A percentile compares a stretch with the other conserved stretches of the same genome.
Evolutionary conservation across 2,329 filamentous ascomycete species (phyloP).

Genomic region (Sporothrix sp.): DNA sequence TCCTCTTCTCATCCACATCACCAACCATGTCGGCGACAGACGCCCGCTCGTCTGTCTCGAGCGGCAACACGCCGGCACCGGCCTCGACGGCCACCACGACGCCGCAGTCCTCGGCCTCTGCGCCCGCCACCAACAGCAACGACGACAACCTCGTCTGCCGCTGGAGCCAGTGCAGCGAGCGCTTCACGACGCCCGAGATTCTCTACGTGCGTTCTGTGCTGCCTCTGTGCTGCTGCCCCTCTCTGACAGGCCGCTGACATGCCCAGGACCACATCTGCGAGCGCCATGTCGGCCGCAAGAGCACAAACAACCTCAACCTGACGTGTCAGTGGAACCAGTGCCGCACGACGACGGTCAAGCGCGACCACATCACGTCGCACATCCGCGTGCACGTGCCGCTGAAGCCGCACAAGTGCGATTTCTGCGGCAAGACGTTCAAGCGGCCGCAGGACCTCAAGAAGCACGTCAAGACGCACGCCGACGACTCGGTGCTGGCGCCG

Average conservation of each 20-base stretch:
- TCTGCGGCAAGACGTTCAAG: constrained; percentile 98
- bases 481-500: constrained; percentile 67
- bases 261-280: constrained; percentile 91
- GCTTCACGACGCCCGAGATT: constrained; percentile 46
- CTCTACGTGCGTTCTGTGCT: constrained; percentile 44
- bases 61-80: constrained; percentile 43
- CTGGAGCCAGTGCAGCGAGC: constrained; percentile 50
- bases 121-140: constrained; percentile 12
- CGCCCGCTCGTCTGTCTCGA: constrained; percentile 32
- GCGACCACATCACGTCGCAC: constrained; percentile 97
- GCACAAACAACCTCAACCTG: constrained; percentile 95
- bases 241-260: constrained; percentile 2
- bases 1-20: background rate
- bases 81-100: constrained; percentile 31
- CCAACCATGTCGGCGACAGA: constrained; percentile 12
- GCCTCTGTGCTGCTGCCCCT: too few relatives aligned
- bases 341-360: constrained; percentile 93
- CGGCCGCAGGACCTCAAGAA: constrained; percentile 98
- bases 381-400: constrained; percentile 97
- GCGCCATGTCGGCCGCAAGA: constrained; percentile 95
- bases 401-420: constrained; percentile 98
- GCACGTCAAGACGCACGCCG: constrained; percentile 97
- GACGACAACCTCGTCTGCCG: constrained; percentile 51
- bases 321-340: constrained; percentile 97
- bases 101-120: constrained; percentile 24